Evolutionary conservation across 768 basidiomycete genomes (phyloP).

Genomic region (Crepidotus variabilis): DNA sequence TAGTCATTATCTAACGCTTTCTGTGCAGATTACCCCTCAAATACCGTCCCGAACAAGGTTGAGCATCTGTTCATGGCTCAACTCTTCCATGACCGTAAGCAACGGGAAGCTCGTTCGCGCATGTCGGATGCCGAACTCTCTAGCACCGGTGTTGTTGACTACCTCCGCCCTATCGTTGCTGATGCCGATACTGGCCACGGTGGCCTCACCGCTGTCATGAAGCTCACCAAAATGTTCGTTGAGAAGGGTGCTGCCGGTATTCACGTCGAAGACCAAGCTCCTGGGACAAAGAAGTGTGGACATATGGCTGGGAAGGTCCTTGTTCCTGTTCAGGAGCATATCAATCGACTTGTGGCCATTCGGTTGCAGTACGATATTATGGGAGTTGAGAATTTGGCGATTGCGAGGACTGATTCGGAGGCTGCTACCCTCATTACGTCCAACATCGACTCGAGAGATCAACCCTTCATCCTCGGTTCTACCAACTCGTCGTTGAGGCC

Average conservation of each 20-base stretch:
- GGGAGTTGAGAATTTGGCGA: conserved; percentile 92
- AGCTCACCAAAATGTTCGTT: conserved; percentile 97
- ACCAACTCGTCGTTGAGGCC: conserved; percentile 72
- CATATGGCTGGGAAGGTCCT: conserved; percentile 97
- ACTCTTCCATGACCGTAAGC: conserved; percentile 98
- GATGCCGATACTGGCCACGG: conserved; percentile 99
- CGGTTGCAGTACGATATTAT: conserved; percentile 97
- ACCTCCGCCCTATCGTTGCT: conserved; percentile 91
- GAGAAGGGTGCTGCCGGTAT: conserved; percentile 98
- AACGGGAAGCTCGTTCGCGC: conserved; percentile 72
- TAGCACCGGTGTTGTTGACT: conserved; percentile 73
- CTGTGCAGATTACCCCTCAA: conserved; percentile 86
- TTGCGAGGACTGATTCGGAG: conserved; percentile 96
- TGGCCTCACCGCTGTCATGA: conserved; percentile 97
- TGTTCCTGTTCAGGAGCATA: conserved; percentile 96
- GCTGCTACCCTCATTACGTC: conserved; percentile 95
- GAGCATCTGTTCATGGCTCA: conserved; percentile 98
- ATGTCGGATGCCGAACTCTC: conserved; percentile 71
- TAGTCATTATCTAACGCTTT: background rate
- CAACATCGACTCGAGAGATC: conserved; percentile 97
- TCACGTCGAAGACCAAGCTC: conserved; percentile 96
- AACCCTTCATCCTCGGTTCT: conserved; percentile 91
- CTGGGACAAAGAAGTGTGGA: conserved; percentile 94
- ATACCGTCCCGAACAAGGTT: conserved; percentile 98
- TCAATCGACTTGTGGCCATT: conserved; percentile 96